These are phyloP conservation scores for Phytophthora fragariae DNA, from an alignment of 352 stramenopile species.

Conservation along the genomic window DNA sequence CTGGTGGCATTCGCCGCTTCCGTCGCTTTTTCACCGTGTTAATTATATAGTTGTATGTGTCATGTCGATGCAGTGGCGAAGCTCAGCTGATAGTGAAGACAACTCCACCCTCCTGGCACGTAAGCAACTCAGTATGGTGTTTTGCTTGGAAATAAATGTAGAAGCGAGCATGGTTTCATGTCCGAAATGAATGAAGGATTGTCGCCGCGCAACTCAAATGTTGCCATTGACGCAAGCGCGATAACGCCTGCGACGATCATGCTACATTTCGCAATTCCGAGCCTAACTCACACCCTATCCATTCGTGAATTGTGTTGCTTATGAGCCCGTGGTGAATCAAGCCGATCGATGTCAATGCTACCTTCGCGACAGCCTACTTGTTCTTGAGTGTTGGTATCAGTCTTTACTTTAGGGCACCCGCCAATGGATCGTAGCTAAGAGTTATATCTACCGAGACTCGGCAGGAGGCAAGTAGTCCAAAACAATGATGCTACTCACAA, in stretches of 20 bases:
- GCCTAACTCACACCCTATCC: too few species aligned
- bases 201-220: background rate
- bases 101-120: background rate
- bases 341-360: too few species aligned
- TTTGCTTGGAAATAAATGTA: background rate
- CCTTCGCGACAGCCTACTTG: too few species aligned
- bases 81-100: slow-evolving; percentile 11
- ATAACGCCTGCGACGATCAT: background rate
- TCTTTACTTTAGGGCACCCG: too few species aligned
- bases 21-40: background rate
- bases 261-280: background rate
- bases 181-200: background rate
- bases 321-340: too few species aligned
- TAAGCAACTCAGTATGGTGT: too few species aligned
- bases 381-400: too few species aligned
- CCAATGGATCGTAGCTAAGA: too few species aligned
- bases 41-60: background rate
- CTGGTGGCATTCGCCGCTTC: background rate
- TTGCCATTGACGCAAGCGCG: background rate
- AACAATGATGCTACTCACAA: too few species aligned
- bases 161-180: background rate
- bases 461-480: too few species aligned
- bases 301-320: too few species aligned
- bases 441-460: too few species aligned
- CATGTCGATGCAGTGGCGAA: slow-evolving; percentile 25